phyloP scores from a whole-genome alignment of 2,329 filamentous ascomycete genomes.

The Pleomassaria siparia region DNA sequence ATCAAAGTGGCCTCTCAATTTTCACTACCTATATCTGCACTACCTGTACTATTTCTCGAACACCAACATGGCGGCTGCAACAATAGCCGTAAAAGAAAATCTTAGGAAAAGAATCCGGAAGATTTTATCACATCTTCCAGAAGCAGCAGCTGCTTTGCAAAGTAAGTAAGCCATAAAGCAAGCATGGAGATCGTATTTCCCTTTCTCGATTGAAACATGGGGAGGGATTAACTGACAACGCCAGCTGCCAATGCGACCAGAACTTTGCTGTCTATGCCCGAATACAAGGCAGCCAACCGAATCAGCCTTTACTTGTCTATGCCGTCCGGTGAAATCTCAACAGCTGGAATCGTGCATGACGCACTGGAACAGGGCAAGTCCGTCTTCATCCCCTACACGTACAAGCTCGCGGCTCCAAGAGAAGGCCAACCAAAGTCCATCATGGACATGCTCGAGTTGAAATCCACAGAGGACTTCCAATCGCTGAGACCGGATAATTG shows the following conservation, averaged over 20 bases:
- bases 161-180: slow-evolving; percentile 59
- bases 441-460: slow-evolving; percentile 93
- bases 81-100: slow-evolving; percentile 73
- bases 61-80: slow-evolving; percentile 52
- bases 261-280: slow-evolving; percentile 65
- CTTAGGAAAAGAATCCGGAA: slow-evolving; percentile 71
- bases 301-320: slow-evolving; percentile 93
- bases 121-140: slow-evolving; percentile 61
- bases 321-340: slow-evolving; percentile 84
- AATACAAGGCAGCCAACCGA: slow-evolving; percentile 72
- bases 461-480: slow-evolving; percentile 74
- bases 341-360: slow-evolving; percentile 76
- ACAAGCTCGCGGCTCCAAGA: slow-evolving; percentile 54
- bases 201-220: too few relatives aligned
- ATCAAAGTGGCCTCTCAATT: not conserved
- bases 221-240: slow-evolving; percentile 15
- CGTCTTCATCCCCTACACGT: slow-evolving; percentile 90
- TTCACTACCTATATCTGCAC: too few relatives aligned
- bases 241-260: slow-evolving; percentile 67
- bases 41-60: slow-evolving; percentile 14
- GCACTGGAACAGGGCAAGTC: slow-evolving; percentile 76
- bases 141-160: slow-evolving; percentile 66
- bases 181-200: not conserved
- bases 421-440: slow-evolving; percentile 60
- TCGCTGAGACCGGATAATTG: slow-evolving; percentile 76